These are phyloP conservation scores for Sporodiniella umbellata DNA, from an alignment of 371 early-diverging fungal genomes.

Conservation along the genomic window DNA sequence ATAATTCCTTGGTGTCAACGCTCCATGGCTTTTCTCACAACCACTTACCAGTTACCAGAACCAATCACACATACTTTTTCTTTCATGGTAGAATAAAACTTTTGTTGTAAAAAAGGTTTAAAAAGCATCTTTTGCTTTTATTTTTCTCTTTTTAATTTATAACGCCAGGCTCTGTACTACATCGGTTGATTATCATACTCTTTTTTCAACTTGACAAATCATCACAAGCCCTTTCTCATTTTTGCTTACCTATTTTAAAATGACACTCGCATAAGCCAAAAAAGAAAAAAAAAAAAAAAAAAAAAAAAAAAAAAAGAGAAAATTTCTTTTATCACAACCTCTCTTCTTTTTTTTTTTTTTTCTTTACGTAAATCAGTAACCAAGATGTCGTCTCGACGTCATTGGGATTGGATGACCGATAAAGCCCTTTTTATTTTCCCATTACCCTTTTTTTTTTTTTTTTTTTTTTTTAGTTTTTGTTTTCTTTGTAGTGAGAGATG, in stretches of 20 bases:
- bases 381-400: too few species aligned
- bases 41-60: slow-evolving; percentile 94
- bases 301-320: neutral
- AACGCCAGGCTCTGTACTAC: too few species aligned
- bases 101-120: neutral
- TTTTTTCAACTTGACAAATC: too few species aligned
- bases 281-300: neutral
- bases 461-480: slow-evolving; percentile 1
- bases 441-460: neutral
- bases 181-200: too few species aligned
- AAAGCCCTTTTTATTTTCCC: too few species aligned
- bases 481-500: slow-evolving; percentile 2
- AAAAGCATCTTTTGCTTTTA: slow-evolving; percentile 1
- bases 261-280: too few species aligned
- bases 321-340: neutral
- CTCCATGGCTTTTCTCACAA: too few species aligned
- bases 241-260: too few species aligned
- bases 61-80: slow-evolving; percentile 90
- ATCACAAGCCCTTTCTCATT: too few species aligned
- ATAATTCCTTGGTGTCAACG: too few species aligned
- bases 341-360: neutral
- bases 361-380: neutral
- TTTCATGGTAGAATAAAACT: slow-evolving; percentile 19
- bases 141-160: too few species aligned
- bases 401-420: too few species aligned